Percentiles rank a stretch among this genome's conserved stretches.
phyloP scores from a whole-genome alignment of 1,139 yeast species.

The Geotrichum reessii region DNA sequence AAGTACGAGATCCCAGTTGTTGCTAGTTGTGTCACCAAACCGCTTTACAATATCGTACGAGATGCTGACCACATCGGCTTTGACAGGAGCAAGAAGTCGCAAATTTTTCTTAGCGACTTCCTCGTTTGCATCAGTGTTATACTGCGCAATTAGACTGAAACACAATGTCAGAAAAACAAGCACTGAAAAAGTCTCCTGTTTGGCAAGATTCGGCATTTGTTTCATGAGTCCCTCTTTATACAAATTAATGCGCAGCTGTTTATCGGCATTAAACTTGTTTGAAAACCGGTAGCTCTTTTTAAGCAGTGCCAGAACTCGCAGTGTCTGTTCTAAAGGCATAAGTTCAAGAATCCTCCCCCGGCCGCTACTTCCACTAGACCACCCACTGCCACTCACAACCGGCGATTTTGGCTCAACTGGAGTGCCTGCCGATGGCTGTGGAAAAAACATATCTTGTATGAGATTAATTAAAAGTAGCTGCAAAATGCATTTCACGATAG shows the following conservation, averaged over 20 bases:
- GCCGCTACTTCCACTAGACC: constrained; percentile 4
- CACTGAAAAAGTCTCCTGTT: constrained; percentile 87
- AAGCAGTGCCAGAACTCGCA: constrained; percentile 55
- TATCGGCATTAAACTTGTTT: constrained; percentile 79
- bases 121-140: not conserved
- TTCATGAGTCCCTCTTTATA: constrained; percentile 93
- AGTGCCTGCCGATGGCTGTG: constrained; percentile 40
- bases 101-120: not conserved
- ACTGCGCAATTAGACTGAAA: not conserved
- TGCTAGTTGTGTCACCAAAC: constrained; percentile 19
- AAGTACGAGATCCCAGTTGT: constrained; percentile 88
- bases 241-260: constrained; percentile 74
- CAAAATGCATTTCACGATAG: constrained; percentile 87
- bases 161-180: constrained; percentile 52
- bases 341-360: constrained; percentile 50
- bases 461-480: constrained; percentile 87
- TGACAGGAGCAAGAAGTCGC: not conserved
- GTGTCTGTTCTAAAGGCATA: constrained; percentile 60
- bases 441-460: constrained; percentile 68
- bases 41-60: constrained; percentile 37
- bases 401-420: not conserved
- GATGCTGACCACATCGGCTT: not conserved
- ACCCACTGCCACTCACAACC: not conserved
- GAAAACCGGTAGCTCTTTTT: constrained; percentile 75
- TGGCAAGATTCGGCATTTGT: constrained; percentile 81